These are phyloP conservation scores for Wickerhamomyces bovis DNA, from an alignment of 805 yeast species.

Conservation along the genomic window DNA sequence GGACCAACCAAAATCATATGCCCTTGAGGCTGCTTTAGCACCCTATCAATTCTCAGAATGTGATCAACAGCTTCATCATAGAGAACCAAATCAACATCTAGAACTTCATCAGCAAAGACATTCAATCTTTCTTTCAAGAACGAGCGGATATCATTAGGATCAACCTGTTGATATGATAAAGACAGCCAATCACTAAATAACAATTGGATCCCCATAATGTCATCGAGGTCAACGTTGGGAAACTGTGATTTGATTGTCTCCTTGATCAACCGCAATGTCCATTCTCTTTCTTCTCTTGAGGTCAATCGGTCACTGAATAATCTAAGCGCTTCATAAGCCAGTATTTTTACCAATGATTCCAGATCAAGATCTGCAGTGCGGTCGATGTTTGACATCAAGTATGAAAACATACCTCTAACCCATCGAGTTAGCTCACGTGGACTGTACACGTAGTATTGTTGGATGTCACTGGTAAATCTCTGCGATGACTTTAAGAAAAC, in stretches of 20 bases:
- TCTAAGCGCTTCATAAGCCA: slow-evolving; percentile 79
- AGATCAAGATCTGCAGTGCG: slow-evolving; percentile 32
- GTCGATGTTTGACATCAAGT: slow-evolving; percentile 25
- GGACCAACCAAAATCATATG: slow-evolving; percentile 84
- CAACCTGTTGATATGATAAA: slow-evolving; percentile 51
- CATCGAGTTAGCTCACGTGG: slow-evolving; percentile 92
- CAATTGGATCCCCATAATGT: slow-evolving; percentile 43
- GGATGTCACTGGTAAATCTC: slow-evolving; percentile 32
- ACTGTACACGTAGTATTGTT: slow-evolving; percentile 66
- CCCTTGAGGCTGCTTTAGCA: slow-evolving; percentile 79
- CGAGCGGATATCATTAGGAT: slow-evolving; percentile 36
- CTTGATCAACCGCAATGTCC: slow-evolving; percentile 40
- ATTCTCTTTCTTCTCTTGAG: slow-evolving; percentile 35
- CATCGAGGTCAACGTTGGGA: slow-evolving; percentile 35
- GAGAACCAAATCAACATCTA: slow-evolving; percentile 52
- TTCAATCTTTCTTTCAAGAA: slow-evolving; percentile 61
- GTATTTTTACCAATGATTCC: slow-evolving; percentile 48
- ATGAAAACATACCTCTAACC: slow-evolving; percentile 66
- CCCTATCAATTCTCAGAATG: slow-evolving; percentile 73
- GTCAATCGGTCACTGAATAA: slow-evolving; percentile 72
- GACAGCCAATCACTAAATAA: slow-evolving; percentile 74
- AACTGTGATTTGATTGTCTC: slow-evolving; percentile 35
- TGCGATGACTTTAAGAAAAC: slow-evolving; percentile 44
- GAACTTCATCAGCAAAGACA: slow-evolving; percentile 74
- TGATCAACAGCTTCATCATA: slow-evolving; percentile 72